Evolutionary conservation across 2,329 filamentous ascomycete genomes (phyloP), one percentile per base, ranked within the genome.

Genomic region (Thielaviopsis punctulata): DNA sequence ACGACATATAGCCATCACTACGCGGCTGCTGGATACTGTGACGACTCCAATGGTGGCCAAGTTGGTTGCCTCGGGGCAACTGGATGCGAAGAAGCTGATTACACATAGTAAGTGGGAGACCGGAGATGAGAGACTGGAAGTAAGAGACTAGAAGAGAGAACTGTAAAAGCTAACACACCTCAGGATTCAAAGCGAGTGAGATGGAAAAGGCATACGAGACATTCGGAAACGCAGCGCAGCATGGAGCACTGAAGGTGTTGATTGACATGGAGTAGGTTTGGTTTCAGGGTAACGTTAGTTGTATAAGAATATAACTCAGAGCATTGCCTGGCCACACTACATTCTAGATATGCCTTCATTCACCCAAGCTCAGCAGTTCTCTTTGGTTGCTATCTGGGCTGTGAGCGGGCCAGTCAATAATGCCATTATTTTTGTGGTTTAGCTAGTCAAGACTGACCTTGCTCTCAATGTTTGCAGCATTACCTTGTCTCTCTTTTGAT

Each of bases 31-130:
- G 3, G 69, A 75, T 57, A 67, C 69, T 0, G 64, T 64, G 2
- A 69, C 71, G 0, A 71, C 69, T 9, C 69, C 71, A 0, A 72
- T 72, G 66, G 60, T 75, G 13, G 56, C 73, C n/a, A 69, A 69
- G 56, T 60, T 73, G 10, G 66, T 69, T 12, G 58, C 64, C 23
- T 61, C 70, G 0, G 65, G 66, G 9, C 68, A 64, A 46, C 55
- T 74, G 10, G 61, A 70, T 24, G 67, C 69, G 4, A 60, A 62
- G 0, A 61, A 65, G 52, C 60, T 74, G 15, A 68, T 73, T 41
- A 73, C 70, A 1, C 70, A 75, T 56, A 60, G 65, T 69, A 59
- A 57, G 67, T 56, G n/a, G n/a, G n/a, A n/a, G n/a, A n/a, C n/a
- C n/a, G n/a, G n/a, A n/a, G n/a, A n/a, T n/a, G n/a, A n/a, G n/a